Conservation (phyloP, 768 basidiomycete species). For the Tricholoma sp. region DNA sequence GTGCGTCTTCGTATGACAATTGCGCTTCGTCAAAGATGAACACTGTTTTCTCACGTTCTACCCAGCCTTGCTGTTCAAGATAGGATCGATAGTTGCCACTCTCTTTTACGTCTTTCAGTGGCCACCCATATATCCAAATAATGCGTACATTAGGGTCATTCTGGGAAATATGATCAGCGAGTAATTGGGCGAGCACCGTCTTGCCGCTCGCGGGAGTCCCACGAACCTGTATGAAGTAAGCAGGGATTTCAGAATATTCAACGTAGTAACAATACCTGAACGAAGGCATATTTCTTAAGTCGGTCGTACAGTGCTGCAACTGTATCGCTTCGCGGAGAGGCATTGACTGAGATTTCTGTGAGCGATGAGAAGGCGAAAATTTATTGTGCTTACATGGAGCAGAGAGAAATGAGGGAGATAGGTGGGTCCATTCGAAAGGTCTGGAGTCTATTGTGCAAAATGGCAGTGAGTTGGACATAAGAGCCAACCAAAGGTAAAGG, state of each 20-base stretch:
- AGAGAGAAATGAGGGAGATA: not conserved
- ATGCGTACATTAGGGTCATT: not conserved
- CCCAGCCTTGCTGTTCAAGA: too few species aligned
- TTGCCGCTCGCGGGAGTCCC: slow-evolving; percentile 4
- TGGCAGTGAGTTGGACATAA: not conserved
- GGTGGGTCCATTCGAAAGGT: not conserved
- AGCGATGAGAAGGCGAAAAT: not conserved
- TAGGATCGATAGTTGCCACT: too few species aligned
- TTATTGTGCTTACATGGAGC: not conserved
- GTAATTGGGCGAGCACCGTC: slow-evolving; percentile 4
- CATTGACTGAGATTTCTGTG: not conserved
- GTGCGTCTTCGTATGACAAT: too few species aligned
- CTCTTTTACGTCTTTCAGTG: too few species aligned
- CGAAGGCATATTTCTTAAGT: not conserved
- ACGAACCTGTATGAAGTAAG: slow-evolving; percentile 6
- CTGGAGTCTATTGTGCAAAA: not conserved
- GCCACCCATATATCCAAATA: not conserved
- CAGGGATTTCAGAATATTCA: not conserved
- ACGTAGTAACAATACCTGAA: slow-evolving; percentile 4
- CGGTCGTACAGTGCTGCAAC: not conserved
- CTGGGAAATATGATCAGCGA: not conserved
- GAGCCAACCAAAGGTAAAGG: too few species aligned
- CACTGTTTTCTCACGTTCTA: too few species aligned
- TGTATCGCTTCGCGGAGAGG: not conserved
- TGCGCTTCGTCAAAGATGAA: too few species aligned